phyloP scores from a whole-genome alignment of 495 filamentous ascomycete genomes.

The Penicillium dipodomyicola region DNA sequence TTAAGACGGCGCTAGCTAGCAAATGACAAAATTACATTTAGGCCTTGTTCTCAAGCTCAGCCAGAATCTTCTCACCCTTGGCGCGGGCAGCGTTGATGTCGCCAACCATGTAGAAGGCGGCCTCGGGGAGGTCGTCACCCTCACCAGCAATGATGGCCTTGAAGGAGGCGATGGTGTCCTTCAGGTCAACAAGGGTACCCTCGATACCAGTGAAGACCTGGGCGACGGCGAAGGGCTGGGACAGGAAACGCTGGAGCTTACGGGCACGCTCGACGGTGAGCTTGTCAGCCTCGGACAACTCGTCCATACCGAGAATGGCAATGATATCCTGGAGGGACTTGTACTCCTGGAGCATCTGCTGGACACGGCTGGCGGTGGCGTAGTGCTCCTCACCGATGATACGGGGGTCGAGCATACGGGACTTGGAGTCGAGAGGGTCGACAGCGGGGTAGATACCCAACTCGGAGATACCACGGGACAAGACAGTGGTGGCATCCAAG shows the following conservation, averaged over 20 bases:
- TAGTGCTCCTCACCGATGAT: conserved; percentile 98
- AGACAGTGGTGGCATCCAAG: conserved; percentile 99
- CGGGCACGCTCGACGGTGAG: conserved; percentile 99
- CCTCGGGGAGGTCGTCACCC: conserved; percentile 92
- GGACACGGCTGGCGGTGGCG: conserved; percentile 86
- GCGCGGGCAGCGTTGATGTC: conserved; percentile 86
- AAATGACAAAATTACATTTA: conserved; percentile 54
- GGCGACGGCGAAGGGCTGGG: conserved; percentile 97
- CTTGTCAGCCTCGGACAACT: conserved; percentile 97
- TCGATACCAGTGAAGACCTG: conserved; percentile 99
- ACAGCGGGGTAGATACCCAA: conserved; percentile 99
- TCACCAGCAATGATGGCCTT: conserved; percentile 96
- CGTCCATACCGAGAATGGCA: conserved; percentile 99
- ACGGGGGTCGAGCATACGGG: conserved; percentile 98
- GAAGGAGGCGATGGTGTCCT: conserved; percentile 97
- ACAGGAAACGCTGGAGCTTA: conserved; percentile 99
- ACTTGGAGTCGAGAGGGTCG: conserved; percentile 99
- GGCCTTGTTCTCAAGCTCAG: conserved; percentile 75
- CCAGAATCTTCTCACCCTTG: conserved; percentile 99
- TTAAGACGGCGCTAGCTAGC: conserved; percentile 30
- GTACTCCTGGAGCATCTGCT: conserved; percentile 99
- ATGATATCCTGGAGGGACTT: conserved; percentile 99
- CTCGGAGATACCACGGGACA: conserved; percentile 99
- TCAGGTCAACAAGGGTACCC: conserved; percentile 93
- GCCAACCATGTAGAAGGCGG: conserved; percentile 98